A percentile compares a stretch with the other conserved stretches of the same genome.
Evolutionary conservation across 2,329 filamentous ascomycete species (phyloP).

Genomic region (Neofusicoccum parvum): DNA sequence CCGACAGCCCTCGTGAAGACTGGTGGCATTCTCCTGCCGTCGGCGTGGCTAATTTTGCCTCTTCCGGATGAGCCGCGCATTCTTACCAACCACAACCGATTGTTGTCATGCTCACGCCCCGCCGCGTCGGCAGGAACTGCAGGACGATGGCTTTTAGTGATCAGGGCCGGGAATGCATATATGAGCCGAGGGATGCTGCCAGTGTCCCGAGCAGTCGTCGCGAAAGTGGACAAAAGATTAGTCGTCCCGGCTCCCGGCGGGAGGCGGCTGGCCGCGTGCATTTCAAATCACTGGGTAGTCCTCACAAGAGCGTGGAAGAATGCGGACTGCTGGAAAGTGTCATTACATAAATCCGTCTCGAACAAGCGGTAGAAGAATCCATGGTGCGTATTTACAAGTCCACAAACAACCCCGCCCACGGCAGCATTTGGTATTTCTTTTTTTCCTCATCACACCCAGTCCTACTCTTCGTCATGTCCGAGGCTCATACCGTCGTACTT

Average conservation of each 20-base stretch:
- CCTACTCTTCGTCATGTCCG: not conserved
- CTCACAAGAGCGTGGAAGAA: too few relatives aligned
- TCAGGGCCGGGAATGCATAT: not conserved
- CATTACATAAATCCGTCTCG: not conserved
- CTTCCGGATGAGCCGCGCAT: not conserved
- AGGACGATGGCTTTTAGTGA: not conserved
- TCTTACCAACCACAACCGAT: not conserved
- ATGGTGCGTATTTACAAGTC: conserved; percentile 13
- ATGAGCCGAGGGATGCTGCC: not conserved
- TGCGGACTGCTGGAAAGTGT: not conserved
- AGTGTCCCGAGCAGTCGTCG: not conserved
- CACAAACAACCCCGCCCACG: not conserved
- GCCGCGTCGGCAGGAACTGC: not conserved
- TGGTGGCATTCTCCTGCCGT: too few relatives aligned
- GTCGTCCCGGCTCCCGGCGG: too few relatives aligned
- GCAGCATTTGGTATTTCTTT: not conserved
- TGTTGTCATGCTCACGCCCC: not conserved
- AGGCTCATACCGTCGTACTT: not conserved
- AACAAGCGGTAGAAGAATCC: not conserved
- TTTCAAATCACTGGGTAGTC: too few relatives aligned
- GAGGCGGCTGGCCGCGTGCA: too few relatives aligned
- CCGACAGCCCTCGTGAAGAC: too few relatives aligned
- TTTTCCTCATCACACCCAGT: not conserved
- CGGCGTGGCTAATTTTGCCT: not conserved
- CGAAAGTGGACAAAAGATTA: too few relatives aligned